phyloP scores from a whole-genome alignment of 1,284 basidiomycete species.

The Ceratobasidium papillatum region DNA sequence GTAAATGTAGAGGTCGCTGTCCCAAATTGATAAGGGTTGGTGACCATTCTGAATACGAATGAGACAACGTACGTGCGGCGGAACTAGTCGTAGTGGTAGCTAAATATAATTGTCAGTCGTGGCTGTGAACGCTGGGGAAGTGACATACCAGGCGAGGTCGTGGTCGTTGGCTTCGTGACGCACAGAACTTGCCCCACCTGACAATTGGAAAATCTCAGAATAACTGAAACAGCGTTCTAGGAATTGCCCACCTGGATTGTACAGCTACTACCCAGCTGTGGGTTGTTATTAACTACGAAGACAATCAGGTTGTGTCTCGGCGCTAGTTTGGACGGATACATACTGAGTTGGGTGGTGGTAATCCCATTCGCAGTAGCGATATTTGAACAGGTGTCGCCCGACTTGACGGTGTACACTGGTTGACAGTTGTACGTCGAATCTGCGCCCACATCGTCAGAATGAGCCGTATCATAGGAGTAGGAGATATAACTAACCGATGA shows the following conservation, averaged over 20 bases:
- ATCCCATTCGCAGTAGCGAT: neutral
- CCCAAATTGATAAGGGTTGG: neutral
- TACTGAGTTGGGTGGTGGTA: neutral
- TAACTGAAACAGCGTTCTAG: too few relatives aligned
- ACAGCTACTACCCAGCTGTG: neutral
- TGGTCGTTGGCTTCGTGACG: neutral
- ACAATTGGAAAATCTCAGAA: too few relatives aligned
- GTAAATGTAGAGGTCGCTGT: neutral
- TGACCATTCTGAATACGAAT: neutral
- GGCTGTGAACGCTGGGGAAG: neutral
- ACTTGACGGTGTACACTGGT: neutral
- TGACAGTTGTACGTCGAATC: constrained; percentile 1
- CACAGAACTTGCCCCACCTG: constrained; percentile 10
- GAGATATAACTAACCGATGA: neutral
- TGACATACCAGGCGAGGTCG: neutral
- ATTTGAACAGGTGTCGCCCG: neutral
- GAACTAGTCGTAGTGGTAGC: neutral
- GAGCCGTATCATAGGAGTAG: neutral
- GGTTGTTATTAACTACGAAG: neutral
- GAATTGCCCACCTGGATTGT: neutral
- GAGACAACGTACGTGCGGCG: neutral
- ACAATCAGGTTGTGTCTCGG: neutral
- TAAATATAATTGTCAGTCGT: neutral
- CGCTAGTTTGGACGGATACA: neutral
- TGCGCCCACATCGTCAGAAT: neutral